A percentile compares a stretch with the other conserved stretches of the same genome.
phyloP scores from a whole-genome alignment of 192 early-diverging fungal species.

The Spizellomyces punctatus region DNA sequence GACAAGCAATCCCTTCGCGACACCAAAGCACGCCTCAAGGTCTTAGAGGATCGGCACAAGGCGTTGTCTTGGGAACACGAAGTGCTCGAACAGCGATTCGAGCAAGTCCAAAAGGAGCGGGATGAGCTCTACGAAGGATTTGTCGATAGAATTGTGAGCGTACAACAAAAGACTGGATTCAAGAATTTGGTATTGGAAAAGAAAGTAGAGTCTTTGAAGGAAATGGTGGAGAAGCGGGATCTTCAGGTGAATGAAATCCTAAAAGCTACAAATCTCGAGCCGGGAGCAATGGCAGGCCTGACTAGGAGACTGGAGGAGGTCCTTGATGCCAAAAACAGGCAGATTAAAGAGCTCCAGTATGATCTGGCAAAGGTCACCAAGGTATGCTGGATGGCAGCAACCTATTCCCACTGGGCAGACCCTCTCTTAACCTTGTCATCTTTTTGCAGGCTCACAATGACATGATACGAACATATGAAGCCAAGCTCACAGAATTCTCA shows the following conservation, averaged over 20 bases:
- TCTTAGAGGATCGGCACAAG: slow-evolving; percentile 66
- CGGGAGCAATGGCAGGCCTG: slow-evolving; percentile 54
- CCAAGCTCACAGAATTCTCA: slow-evolving; percentile 61
- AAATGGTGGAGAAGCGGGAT: slow-evolving; percentile 63
- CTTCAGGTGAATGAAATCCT: slow-evolving; percentile 67
- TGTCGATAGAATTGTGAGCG: slow-evolving; percentile 63
- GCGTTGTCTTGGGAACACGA: slow-evolving; percentile 65
- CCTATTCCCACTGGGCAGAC: not conserved
- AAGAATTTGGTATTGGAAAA: slow-evolving; percentile 70
- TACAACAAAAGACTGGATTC: slow-evolving; percentile 71
- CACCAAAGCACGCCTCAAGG: slow-evolving; percentile 59
- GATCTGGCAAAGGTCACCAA: slow-evolving; percentile 68
- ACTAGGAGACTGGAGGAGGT: slow-evolving; percentile 60
- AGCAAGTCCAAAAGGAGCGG: slow-evolving; percentile 63
- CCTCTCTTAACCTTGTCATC: slow-evolving; percentile 1
- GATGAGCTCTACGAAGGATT: slow-evolving; percentile 68
- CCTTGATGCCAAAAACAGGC: slow-evolving; percentile 59
- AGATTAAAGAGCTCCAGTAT: slow-evolving; percentile 67
- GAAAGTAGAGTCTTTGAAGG: slow-evolving; percentile 57
- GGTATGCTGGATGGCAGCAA: slow-evolving; percentile 22
- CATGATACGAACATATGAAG: slow-evolving; percentile 64
- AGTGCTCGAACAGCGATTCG: slow-evolving; percentile 64
- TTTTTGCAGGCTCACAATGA: slow-evolving; percentile 63
- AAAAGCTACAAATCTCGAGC: slow-evolving; percentile 64
- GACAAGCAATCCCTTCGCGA: slow-evolving; percentile 66